These are phyloP conservation scores for Pascua sp. DNA, from an alignment of 1,284 basidiomycete species.

Conservation along the genomic window DNA sequence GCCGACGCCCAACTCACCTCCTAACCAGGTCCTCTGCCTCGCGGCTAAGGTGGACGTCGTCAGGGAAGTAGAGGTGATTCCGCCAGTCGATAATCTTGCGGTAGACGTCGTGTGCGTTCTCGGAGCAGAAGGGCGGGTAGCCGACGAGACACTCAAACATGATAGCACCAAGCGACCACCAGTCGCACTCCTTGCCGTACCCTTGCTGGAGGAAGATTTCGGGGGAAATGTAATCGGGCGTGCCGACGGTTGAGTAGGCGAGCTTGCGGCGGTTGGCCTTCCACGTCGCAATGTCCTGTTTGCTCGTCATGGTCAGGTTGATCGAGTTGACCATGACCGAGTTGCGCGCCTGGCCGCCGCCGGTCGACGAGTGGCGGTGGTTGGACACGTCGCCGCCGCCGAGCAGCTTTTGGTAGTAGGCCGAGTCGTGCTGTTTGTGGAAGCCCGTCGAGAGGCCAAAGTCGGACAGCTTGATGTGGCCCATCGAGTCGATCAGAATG, in stretches of 20 bases:
- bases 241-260: slow-evolving; percentile 97
- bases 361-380: slow-evolving; percentile 24
- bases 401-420: slow-evolving; percentile 90
- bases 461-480: slow-evolving; percentile 92
- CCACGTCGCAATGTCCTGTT: slow-evolving; percentile 96
- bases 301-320: slow-evolving; percentile 86
- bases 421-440: slow-evolving; percentile 90
- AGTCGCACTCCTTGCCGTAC: slow-evolving; percentile 97
- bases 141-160: slow-evolving; percentile 97
- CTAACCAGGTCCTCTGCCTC: slow-evolving; percentile 91
- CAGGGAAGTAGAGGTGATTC: slow-evolving; percentile 85
- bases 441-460: slow-evolving; percentile 93
- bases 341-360: slow-evolving; percentile 59
- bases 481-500: slow-evolving; percentile 89
- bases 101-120: slow-evolving; percentile 96
- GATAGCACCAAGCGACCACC: slow-evolving; percentile 96
- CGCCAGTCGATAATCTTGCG: slow-evolving; percentile 98
- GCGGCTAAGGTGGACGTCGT: slow-evolving; percentile 88
- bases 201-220: slow-evolving; percentile 98
- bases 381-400: slow-evolving; percentile 54
- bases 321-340: slow-evolving; percentile 95
- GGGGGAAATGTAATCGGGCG: slow-evolving; percentile 98
- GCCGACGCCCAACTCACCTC: slow-evolving; percentile 44
- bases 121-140: slow-evolving; percentile 96
- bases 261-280: slow-evolving; percentile 96